These are phyloP conservation scores for Brassica cretica DNA, from an alignment of 345 rosid genomes.

Conservation along the genomic window DNA sequence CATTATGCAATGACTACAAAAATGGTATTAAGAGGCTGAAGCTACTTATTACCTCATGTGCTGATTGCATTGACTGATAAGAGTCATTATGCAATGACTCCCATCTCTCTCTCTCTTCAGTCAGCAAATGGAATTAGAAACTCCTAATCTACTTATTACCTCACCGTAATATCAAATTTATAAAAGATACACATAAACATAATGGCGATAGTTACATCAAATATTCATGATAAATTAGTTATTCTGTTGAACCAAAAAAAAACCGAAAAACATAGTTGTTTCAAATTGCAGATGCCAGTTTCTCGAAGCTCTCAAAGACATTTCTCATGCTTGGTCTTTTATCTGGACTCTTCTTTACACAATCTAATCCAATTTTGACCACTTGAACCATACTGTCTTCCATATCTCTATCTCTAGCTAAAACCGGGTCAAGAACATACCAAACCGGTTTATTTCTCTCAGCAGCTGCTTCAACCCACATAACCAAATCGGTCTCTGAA, in stretches of 20 bases:
- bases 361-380: constrained; percentile 61
- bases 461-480: constrained; percentile 67
- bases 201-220: background rate
- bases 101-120: no score
- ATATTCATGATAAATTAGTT: background rate
- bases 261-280: background rate
- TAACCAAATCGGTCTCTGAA: constrained; percentile 57
- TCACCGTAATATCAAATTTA: background rate
- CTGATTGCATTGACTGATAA: no score
- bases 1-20: no score
- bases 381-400: constrained; percentile 61
- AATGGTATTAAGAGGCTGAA: no score
- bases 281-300: constrained; percentile 19
- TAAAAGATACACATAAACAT: background rate
- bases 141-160: no score
- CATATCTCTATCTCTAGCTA: constrained; percentile 51
- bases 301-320: constrained; percentile 55
- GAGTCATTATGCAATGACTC: background rate
- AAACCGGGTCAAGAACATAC: constrained; percentile 67
- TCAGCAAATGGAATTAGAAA: no score
- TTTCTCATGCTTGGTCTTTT: constrained; percentile 76
- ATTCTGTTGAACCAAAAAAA: background rate
- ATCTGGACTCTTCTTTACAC: constrained; percentile 64
- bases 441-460: constrained; percentile 61
- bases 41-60: background rate